phyloP scores from a whole-genome alignment of 2,329 filamentous ascomycete genomes.

The Macroventuria anomochaeta region DNA sequence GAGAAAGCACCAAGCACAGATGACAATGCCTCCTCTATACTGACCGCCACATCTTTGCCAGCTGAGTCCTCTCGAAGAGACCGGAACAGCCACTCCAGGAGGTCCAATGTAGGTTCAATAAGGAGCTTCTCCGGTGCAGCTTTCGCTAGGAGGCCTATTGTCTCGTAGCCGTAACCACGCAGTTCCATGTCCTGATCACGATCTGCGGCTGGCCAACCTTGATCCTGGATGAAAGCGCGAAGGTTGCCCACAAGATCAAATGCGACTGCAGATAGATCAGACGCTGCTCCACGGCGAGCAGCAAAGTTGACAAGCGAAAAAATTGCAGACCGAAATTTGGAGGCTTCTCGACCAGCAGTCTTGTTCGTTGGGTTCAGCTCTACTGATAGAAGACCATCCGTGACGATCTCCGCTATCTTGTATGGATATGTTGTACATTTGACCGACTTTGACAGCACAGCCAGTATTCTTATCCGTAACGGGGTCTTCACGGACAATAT shows the following conservation, averaged over 20 bases:
- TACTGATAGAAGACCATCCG: conserved; percentile 65
- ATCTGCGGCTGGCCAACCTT: conserved; percentile 79
- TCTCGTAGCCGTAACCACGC: conserved; percentile 85
- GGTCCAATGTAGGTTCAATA: conserved; percentile 58
- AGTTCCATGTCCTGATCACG: conserved; percentile 66
- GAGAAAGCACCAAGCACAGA: conserved; percentile 71
- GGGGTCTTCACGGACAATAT: conserved; percentile 62
- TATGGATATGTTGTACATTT: conserved; percentile 72
- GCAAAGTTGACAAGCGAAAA: conserved; percentile 90
- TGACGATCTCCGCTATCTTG: conserved; percentile 72
- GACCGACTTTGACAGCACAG: conserved; percentile 77
- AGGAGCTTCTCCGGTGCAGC: conserved; percentile 66
- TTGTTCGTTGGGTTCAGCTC: conserved; percentile 41
- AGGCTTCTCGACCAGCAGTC: conserved; percentile 71
- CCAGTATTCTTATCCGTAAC: conserved; percentile 78
- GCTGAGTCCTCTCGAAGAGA: conserved; percentile 82
- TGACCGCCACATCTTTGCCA: conserved; percentile 75
- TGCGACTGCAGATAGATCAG: conserved; percentile 70
- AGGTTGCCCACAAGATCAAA: conserved; percentile 72
- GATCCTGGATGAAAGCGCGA: conserved; percentile 74
- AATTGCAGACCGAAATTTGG: conserved; percentile 80
- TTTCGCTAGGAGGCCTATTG: conserved; percentile 79
- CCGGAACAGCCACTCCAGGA: conserved; percentile 79
- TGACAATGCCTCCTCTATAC: conserved; percentile 87
- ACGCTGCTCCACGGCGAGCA: conserved; percentile 71